phyloP scores from a whole-genome alignment of 2,329 filamentous ascomycete genomes.

The Aschersonia sp. region DNA sequence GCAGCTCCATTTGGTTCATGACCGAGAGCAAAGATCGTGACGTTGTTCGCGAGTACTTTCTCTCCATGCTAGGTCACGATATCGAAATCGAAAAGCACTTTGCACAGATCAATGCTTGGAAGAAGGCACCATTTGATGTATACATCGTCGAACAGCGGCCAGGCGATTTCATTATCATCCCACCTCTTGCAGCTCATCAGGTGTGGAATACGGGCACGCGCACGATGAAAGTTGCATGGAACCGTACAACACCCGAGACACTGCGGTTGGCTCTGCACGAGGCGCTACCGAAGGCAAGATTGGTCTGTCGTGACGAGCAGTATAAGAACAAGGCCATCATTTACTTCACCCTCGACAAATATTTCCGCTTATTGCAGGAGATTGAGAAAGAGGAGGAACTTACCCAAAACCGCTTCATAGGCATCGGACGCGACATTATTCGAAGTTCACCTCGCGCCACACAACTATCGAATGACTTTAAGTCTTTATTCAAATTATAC shows the following conservation, averaged over 20 bases:
- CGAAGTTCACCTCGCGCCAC: conserved; percentile 33
- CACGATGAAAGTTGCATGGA: conserved; percentile 98
- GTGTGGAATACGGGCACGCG: conserved; percentile 96
- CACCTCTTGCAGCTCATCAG: conserved; percentile 85
- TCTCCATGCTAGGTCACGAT: conserved; percentile 85
- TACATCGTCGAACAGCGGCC: conserved; percentile 83
- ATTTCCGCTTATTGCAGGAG: conserved; percentile 44
- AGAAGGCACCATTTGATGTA: conserved; percentile 81
- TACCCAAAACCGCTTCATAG: conserved; percentile 29
- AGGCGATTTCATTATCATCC: conserved; percentile 88
- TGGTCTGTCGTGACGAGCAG: conserved; percentile 93
- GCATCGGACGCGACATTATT: conserved; percentile 31
- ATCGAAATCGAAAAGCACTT: conserved; percentile 97
- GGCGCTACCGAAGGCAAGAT: conserved; percentile 71
- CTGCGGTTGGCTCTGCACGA: conserved; percentile 75
- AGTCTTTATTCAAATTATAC: conserved; percentile 62
- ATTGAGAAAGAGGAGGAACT: conserved; percentile 34
- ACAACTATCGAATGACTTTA: conserved; percentile 72
- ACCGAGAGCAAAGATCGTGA: conserved; percentile 88
- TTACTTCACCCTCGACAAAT: conserved; percentile 75
- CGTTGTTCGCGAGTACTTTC: conserved; percentile 82
- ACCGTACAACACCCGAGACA: conserved; percentile 84
- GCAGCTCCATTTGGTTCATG: conserved; percentile 98
- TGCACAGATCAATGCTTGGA: conserved; percentile 90
- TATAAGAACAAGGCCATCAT: conserved; percentile 98